Evolutionary conservation across 352 stramenopile species (phyloP), one percentile per base, ranked within the genome.

Genomic region (Phytophthora kernoviae): DNA sequence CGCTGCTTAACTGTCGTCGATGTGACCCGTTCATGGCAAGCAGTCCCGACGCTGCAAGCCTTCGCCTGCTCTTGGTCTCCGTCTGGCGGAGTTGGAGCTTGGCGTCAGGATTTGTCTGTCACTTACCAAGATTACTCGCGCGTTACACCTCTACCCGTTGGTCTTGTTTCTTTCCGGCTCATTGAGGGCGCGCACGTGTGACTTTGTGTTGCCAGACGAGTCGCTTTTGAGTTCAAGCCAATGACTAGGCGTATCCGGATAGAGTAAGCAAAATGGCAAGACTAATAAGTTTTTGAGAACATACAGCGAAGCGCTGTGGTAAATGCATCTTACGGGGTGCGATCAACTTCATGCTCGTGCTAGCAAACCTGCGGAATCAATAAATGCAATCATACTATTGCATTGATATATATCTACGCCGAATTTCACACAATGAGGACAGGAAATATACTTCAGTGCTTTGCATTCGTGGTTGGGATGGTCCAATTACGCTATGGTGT

Each of bases 371-470:
- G 24, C 24, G 9, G 33, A 39, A 39, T n/a, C 33, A 39, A 39
- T 39, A 39, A 4, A 15, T 14, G 4, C 63, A 68, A 36, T 50
- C 46, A 54, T 58, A 39, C 39, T 17, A 64, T 51, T 30, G 34
- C 57, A 49, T 54, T 37, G 54, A 53, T 67, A 59, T 63, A 33
- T 58, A 60, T 65, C 50, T 65, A 55, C 49, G 45, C 21, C 45
- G 47, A 8, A 27, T 21, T 21, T 26, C 18, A 45, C 30, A 39
- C n/a, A 30, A 30, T 6, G 24, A 30, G 24, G 24, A 30, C 24
- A 30, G 20, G 1, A 15, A 36, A n/a, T 39, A 39, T 39, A 39
- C 37, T 43, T 43, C 8, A 43, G 37, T 8, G 37, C 37, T 43
- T 43, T 17, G 15, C 14, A 8, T 43, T 43, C 37, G n/a, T 21